phyloP scores from a whole-genome alignment of 169 alveolate genomes.

The Toxoplasma gondii region DNA sequence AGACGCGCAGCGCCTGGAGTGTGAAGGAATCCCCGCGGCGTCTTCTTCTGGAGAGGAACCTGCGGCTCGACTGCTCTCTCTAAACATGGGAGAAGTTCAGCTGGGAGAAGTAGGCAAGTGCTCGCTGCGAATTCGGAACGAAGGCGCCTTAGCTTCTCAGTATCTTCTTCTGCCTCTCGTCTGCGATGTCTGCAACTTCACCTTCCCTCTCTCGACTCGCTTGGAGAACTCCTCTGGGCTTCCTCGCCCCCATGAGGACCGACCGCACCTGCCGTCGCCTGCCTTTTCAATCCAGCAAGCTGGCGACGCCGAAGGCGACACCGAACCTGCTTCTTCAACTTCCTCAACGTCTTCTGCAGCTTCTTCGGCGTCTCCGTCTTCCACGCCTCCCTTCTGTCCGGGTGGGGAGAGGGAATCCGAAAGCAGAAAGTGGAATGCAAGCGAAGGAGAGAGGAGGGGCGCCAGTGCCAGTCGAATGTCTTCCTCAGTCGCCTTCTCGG shows the following conservation, averaged over 20 bases:
- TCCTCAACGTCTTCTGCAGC: not conserved
- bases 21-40: not conserved
- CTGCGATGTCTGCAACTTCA: not conserved
- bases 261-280: not conserved
- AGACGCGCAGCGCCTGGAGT: not conserved
- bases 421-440: no score
- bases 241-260: not conserved
- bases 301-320: not conserved
- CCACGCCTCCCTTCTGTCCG: no score
- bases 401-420: not conserved
- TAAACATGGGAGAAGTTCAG: not conserved
- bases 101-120: slow-evolving; percentile 8
- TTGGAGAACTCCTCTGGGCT: not conserved
- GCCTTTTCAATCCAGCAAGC: not conserved
- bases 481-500: not conserved
- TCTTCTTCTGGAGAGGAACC: not conserved
- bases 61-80: not conserved
- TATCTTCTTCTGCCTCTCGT: slow-evolving; percentile 7
- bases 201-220: slow-evolving; percentile 11
- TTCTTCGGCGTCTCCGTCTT: no score
- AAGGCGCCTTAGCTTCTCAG: not conserved
- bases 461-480: not conserved
- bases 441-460: not conserved
- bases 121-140: not conserved
- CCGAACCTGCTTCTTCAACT: not conserved